phyloP scores from a whole-genome alignment of 1,284 basidiomycete genomes.

The Naganishia albida region DNA sequence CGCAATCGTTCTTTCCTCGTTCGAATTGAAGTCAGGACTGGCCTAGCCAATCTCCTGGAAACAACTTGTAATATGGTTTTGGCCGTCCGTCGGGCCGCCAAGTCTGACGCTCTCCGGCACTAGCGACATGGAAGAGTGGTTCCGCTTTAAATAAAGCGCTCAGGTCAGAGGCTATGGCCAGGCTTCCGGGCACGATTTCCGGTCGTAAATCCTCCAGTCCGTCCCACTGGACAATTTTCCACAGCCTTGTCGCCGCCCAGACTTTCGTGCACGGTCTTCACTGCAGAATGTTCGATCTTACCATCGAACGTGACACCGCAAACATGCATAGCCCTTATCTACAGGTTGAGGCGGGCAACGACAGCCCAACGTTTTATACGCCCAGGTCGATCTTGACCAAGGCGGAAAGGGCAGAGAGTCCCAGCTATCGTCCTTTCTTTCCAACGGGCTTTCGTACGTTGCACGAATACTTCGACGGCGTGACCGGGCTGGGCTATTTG shows the following conservation, averaged over 20 bases:
- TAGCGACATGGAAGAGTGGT: not conserved
- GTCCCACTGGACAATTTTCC: not conserved
- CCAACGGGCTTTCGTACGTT: not conserved
- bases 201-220: not conserved
- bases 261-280: conserved; percentile 1
- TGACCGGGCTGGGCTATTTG: not conserved
- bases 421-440: not conserved
- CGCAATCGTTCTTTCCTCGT: not conserved
- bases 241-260: not conserved
- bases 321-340: not conserved
- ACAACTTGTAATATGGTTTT: not conserved
- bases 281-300: not conserved
- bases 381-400: too few relatives aligned
- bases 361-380: not conserved
- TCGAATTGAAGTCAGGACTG: not conserved
- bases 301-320: not conserved
- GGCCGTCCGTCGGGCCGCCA: not conserved
- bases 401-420: not conserved
- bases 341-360: not conserved
- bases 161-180: not conserved
- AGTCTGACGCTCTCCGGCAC: not conserved
- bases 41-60: not conserved
- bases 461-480: not conserved
- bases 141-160: not conserved
- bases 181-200: not conserved